Percentiles rank a stretch among this genome's conserved stretches.
phyloP scores from a whole-genome alignment of 352 stramenopile genomes.

The Globisporangium yorkense region DNA sequence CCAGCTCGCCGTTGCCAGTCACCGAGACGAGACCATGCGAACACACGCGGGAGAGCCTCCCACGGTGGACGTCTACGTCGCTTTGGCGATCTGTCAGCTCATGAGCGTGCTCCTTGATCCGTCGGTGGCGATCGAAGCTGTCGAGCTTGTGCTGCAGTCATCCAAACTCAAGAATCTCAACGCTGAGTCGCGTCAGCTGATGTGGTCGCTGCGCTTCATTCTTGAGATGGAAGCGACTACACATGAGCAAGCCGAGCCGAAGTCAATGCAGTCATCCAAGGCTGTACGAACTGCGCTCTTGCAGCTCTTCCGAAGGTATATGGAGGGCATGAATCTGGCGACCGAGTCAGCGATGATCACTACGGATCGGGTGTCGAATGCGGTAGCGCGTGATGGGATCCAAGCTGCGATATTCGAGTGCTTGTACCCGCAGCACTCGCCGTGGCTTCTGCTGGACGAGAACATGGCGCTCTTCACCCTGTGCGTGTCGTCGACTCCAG shows the following conservation, averaged over 20 bases:
- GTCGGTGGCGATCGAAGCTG: constrained; percentile 27
- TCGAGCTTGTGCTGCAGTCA: constrained; percentile 31
- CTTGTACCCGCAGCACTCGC: constrained; percentile 32
- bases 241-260: constrained; percentile 2
- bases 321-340: constrained; percentile 33
- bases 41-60: background rate
- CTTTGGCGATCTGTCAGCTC: constrained; percentile 39
- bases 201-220: constrained; percentile 41
- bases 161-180: constrained; percentile 24
- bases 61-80: constrained; percentile 28
- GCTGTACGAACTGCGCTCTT: constrained; percentile 16
- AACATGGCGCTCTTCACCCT: constrained; percentile 36
- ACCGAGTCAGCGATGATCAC: constrained; percentile 25
- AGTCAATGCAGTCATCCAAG: constrained; percentile 2
- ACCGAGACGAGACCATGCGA: background rate
- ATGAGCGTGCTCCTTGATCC: constrained; percentile 31
- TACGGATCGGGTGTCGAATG: constrained; percentile 15
- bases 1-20: constrained; percentile 14
- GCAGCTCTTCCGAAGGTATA: constrained; percentile 35
- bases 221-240: constrained; percentile 30
- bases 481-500: constrained; percentile 22
- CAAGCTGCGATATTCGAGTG: constrained; percentile 34
- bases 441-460: constrained; percentile 22
- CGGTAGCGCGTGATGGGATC: constrained; percentile 18
- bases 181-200: constrained; percentile 29